Percentiles rank a stretch among this genome's conserved stretches.
Evolutionary conservation across 805 yeast species (phyloP).

Genomic region (Saccharomycopsis sp.): DNA sequence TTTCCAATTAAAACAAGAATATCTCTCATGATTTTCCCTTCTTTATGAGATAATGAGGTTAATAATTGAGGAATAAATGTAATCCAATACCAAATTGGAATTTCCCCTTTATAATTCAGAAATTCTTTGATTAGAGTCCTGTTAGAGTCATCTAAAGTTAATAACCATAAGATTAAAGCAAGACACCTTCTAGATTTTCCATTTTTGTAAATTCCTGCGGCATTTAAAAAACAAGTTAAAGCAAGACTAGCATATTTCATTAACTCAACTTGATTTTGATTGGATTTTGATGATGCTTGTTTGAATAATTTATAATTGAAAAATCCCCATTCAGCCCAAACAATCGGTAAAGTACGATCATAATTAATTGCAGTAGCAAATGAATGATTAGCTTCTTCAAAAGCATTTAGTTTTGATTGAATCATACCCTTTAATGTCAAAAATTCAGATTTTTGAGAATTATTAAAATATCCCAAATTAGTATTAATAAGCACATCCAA

Average conservation of each 20-base stretch:
- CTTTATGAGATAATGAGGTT: slow-evolving; percentile 80
- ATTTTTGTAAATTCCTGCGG: slow-evolving; percentile 94
- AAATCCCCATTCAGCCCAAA: slow-evolving; percentile 99
- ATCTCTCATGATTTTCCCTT: slow-evolving; percentile 79
- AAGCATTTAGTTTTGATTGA: slow-evolving; percentile 76
- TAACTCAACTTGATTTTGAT: slow-evolving; percentile 55
- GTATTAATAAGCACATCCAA: slow-evolving; percentile 95
- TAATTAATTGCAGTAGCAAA: slow-evolving; percentile 96
- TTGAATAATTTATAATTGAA: slow-evolving; percentile 83
- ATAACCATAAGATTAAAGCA: slow-evolving; percentile 86
- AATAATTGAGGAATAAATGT: slow-evolving; percentile 91
- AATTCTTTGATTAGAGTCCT: slow-evolving; percentile 80
- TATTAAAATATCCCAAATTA: slow-evolving; percentile 88
- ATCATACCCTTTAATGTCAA: slow-evolving; percentile 98
- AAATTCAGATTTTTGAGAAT: slow-evolving; percentile 97
- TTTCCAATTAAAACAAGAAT: slow-evolving; percentile 88
- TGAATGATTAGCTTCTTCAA: slow-evolving; percentile 94
- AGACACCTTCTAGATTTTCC: slow-evolving; percentile 80
- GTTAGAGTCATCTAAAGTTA: slow-evolving; percentile 76
- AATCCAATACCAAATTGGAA: slow-evolving; percentile 99
- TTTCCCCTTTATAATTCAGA: slow-evolving; percentile 87
- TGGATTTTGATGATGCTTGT: slow-evolving; percentile 28
- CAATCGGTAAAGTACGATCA: slow-evolving; percentile 86
- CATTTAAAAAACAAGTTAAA: slow-evolving; percentile 90
- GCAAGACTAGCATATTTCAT: slow-evolving; percentile 79